Evolutionary conservation across 1,284 basidiomycete genomes (phyloP).

Genomic region (Sporisorium exsertum): DNA sequence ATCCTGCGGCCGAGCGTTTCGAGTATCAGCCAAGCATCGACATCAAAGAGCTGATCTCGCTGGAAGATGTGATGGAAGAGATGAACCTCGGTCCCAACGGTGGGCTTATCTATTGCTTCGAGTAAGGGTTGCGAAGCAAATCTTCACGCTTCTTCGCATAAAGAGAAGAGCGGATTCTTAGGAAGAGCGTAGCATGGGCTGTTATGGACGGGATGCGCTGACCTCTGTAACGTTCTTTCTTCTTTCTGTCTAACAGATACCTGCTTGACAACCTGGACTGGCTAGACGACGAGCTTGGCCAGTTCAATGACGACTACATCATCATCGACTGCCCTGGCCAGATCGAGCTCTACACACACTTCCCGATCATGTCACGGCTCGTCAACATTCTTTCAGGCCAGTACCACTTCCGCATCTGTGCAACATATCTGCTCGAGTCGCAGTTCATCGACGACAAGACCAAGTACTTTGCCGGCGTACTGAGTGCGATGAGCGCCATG

Average conservation of each 20-base stretch:
- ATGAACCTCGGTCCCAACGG: conserved; percentile 96
- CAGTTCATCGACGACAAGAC: conserved; percentile 83
- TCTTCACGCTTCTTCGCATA: too few relatives aligned
- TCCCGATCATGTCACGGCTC: conserved; percentile 91
- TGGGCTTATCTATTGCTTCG: conserved; percentile 97
- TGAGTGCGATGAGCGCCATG: conserved; percentile 99
- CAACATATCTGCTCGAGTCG: conserved; percentile 87
- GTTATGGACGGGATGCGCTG: background rate
- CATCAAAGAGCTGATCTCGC: conserved; percentile 90
- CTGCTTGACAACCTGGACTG: conserved; percentile 97
- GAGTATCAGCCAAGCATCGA: conserved; percentile 94
- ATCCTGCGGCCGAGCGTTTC: conserved; percentile 94
- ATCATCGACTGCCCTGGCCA: conserved; percentile 98
- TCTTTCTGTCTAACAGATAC: conserved; percentile 76
- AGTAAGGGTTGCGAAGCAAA: conserved; percentile 77
- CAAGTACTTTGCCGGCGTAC: conserved; percentile 98
- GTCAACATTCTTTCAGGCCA: conserved; percentile 74
- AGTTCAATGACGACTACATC: conserved; percentile 94
- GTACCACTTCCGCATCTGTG: conserved; percentile 66
- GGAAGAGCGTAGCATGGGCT: too few relatives aligned
- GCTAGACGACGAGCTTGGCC: conserved; percentile 95
- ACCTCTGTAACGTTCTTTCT: background rate
- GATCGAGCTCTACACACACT: conserved; percentile 98
- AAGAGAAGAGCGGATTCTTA: too few relatives aligned
- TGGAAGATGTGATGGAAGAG: conserved; percentile 97